A percentile compares a stretch with the other conserved stretches of the same genome.
These are phyloP conservation scores for Eutrema salsugineum DNA, from an alignment of 441 rosid genomes.

Conservation along the genomic window DNA sequence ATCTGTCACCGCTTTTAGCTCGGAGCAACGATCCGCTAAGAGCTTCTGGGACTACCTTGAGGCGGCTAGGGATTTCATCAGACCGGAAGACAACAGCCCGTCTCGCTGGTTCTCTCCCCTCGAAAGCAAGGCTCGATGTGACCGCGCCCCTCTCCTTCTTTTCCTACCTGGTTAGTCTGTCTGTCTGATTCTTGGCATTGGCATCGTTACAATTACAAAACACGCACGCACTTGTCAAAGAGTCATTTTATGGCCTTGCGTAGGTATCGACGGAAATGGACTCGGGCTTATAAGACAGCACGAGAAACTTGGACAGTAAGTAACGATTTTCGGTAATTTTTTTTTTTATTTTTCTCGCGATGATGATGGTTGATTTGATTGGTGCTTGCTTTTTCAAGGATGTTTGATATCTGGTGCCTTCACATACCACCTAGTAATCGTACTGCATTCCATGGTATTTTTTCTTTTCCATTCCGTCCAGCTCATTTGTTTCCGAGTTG, in stretches of 20 bases:
- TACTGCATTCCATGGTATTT: conserved; percentile 63
- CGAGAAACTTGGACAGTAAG: conserved; percentile 70
- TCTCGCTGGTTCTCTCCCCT: conserved; percentile 89
- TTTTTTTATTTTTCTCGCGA: neutral
- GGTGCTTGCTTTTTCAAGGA: conserved; percentile 38
- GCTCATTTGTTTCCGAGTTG: neutral
- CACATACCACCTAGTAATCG: conserved; percentile 85
- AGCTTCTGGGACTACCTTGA: conserved; percentile 50
- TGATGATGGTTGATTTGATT: neutral
- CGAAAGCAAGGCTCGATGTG: conserved; percentile 44
- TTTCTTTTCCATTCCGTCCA: conserved; percentile 1
- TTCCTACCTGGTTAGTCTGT: conserved; percentile 71
- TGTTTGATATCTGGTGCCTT: conserved; percentile 86
- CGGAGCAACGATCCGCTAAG: conserved; percentile 24
- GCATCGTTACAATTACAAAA: no score
- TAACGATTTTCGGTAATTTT: no score
- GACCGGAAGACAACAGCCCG: conserved; percentile 45
- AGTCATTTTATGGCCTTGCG: no score
- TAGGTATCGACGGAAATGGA: conserved; percentile 92
- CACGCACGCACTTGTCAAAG: no score
- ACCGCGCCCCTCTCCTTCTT: conserved; percentile 67
- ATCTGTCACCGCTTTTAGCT: conserved; percentile 11
- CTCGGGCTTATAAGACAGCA: conserved; percentile 74
- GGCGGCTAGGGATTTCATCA: conserved; percentile 32
- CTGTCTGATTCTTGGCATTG: no score